Conservation (phyloP, 345 rosid genomes). For the Dipteronia sinensis region DNA sequence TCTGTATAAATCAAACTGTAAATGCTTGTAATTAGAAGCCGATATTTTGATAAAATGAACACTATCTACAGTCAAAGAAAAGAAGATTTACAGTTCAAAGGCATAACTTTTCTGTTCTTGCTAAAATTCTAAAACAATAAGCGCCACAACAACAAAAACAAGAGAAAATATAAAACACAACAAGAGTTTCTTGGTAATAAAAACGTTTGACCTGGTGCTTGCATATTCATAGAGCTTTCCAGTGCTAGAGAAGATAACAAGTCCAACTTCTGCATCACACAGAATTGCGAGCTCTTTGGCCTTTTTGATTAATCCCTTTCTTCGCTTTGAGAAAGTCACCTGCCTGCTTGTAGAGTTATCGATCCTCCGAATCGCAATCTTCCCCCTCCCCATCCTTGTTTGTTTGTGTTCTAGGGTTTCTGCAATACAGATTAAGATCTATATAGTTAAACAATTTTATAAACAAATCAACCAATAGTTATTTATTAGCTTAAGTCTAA, state of each 20-base stretch:
- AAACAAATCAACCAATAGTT: slow-evolving; percentile 2
- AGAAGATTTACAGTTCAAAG: neutral
- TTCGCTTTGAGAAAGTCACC: slow-evolving; percentile 53
- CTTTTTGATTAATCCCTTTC: slow-evolving; percentile 51
- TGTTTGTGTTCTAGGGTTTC: slow-evolving; percentile 37
- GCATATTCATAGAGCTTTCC: slow-evolving; percentile 46
- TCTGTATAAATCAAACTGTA: neutral
- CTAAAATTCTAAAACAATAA: neutral
- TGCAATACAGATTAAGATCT: slow-evolving; percentile 2
- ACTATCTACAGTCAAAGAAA: neutral
- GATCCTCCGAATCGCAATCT: slow-evolving; percentile 47
- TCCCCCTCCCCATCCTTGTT: slow-evolving; percentile 50
- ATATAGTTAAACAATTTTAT: neutral
- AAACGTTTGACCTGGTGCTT: slow-evolving; percentile 41
- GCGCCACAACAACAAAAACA: neutral
- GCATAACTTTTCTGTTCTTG: neutral
- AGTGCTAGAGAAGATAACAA: slow-evolving; percentile 44
- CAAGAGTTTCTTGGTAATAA: neutral
- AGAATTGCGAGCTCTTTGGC: slow-evolving; percentile 47
- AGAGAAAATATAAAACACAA: no score
- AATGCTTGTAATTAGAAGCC: neutral
- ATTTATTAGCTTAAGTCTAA: slow-evolving; percentile 5
- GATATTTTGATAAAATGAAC: neutral
- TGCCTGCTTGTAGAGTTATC: slow-evolving; percentile 51
- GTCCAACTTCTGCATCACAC: slow-evolving; percentile 53